Evolutionary conservation across 2,329 filamentous ascomycete genomes (phyloP), one percentile per base, ranked within the genome.

Genomic region (Chrysosporium queenslandicum): DNA sequence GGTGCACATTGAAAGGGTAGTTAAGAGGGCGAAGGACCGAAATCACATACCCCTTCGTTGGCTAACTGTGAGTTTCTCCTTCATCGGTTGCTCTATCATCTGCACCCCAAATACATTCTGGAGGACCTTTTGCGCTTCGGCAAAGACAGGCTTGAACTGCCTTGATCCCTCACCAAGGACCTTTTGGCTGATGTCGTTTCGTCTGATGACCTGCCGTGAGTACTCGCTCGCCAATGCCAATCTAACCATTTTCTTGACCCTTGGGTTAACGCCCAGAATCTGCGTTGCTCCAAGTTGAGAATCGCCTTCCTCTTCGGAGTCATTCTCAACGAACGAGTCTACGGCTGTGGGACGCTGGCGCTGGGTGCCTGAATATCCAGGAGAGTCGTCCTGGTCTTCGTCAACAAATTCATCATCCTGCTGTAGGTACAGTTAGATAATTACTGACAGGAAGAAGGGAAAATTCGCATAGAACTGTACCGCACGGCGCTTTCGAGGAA

Each of bases 51-150:
- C 86, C 75, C 86, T 83, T 60, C 87, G 80, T 64, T 94, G 86
- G 54, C 81, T 82, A 30, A 95, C 70, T 0, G 88, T 88, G 46
- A 86, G 77, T 67, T 89, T 94, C 63, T 96, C 91, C 62, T 79
- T 80, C 1, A 78, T 74, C 0, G 92, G 89, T 46, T 97, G 74
- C 69, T 96, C 90, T 3, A 81, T 76, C 76, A 98, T 79, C 66
- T 90, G 79, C 89, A 97, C 95, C n/a, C 92, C 92, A 69, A 95
- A 97, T 1, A 83, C 77, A 1, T 72, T 71, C 45, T 77, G 74
- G 34, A 98, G 72, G 58, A 86, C 79, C 30, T 73, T 69, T 66
- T 98, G 91, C 39, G 91, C 87, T 37, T 78, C 74, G 0, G 79
- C 78, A 62, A 95, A 96, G 2, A 96, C 81, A 11, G 71, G 67